A percentile compares a stretch with the other conserved stretches of the same genome.
These are phyloP conservation scores for Thalassia testudinum DNA, from an alignment of 116 monocot genomes.

Conservation along the genomic window DNA sequence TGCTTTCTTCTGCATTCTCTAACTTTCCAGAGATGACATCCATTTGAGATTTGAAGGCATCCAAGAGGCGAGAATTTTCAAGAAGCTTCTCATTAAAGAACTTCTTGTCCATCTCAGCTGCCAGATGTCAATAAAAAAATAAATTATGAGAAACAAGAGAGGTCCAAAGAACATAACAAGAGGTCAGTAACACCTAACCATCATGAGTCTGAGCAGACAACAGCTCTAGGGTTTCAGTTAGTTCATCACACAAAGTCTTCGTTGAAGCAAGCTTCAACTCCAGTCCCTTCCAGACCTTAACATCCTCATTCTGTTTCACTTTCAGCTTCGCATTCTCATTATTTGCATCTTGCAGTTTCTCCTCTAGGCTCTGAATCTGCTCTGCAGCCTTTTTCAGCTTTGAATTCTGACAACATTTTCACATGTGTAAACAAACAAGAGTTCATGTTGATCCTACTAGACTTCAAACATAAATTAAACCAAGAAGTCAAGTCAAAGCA, in stretches of 20 bases:
- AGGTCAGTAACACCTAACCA: constrained; percentile 17
- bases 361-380: constrained; percentile 68
- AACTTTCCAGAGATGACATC: constrained; percentile 43
- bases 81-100: constrained; percentile 53
- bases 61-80: constrained; percentile 44
- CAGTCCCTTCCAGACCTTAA: constrained; percentile 76
- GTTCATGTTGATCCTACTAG: background rate
- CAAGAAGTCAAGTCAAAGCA: too few relatives aligned
- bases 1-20: constrained; percentile 34
- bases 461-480: background rate
- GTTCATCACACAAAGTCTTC: constrained; percentile 63
- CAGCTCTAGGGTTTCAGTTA: constrained; percentile 68
- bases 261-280: constrained; percentile 82
- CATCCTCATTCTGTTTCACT: constrained; percentile 78
- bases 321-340: constrained; percentile 89
- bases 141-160: constrained; percentile 1
- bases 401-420: constrained; percentile 33
- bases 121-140: background rate
- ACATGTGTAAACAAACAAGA: background rate
- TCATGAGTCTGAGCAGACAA: constrained; percentile 44
- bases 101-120: constrained; percentile 90
- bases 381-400: constrained; percentile 77
- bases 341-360: constrained; percentile 54
- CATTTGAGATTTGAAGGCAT: constrained; percentile 43
- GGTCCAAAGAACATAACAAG: background rate